phyloP scores from a whole-genome alignment of 352 stramenopile genomes.

The Pythium phragmiticola region DNA sequence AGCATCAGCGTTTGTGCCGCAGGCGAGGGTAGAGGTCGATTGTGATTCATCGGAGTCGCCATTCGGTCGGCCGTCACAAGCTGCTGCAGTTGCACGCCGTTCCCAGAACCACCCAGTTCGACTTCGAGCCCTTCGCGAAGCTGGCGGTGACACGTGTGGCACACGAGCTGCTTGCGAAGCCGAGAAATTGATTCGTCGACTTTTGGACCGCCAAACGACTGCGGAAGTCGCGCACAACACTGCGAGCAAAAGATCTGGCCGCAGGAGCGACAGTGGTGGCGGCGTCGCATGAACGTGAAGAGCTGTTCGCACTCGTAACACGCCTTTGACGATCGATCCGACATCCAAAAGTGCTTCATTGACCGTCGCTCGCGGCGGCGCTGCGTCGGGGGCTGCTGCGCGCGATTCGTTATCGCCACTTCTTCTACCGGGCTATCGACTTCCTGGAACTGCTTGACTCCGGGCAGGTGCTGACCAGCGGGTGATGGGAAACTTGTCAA shows the following conservation, averaged over 20 bases:
- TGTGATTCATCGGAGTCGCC: slow-evolving; percentile 19
- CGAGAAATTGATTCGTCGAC: slow-evolving; percentile 76
- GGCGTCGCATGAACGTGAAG: slow-evolving; percentile 79
- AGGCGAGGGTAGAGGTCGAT: slow-evolving; percentile 30
- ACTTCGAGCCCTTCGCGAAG: slow-evolving; percentile 80
- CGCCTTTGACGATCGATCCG: slow-evolving; percentile 76
- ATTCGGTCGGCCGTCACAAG: slow-evolving; percentile 14
- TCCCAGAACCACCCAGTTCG: slow-evolving; percentile 39
- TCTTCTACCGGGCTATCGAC: slow-evolving; percentile 26
- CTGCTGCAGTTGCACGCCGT: slow-evolving; percentile 13
- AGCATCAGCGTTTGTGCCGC: slow-evolving; percentile 60
- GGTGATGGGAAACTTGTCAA: slow-evolving; percentile 78
- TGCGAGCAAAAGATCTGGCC: slow-evolving; percentile 86
- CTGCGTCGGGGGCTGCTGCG: slow-evolving; percentile 26
- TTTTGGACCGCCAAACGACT: slow-evolving; percentile 75
- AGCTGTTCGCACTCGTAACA: slow-evolving; percentile 84
- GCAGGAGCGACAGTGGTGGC: slow-evolving; percentile 83
- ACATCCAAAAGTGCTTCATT: slow-evolving; percentile 91
- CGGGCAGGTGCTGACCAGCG: slow-evolving; percentile 57
- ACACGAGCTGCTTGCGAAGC: slow-evolving; percentile 83
- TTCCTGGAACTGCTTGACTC: slow-evolving; percentile 53
- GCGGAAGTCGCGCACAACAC: slow-evolving; percentile 72
- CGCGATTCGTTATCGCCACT: neutral
- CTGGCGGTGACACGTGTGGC: slow-evolving; percentile 79
- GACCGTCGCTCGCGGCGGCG: slow-evolving; percentile 52